phyloP scores from a whole-genome alignment of 2,329 filamentous ascomycete genomes.

The Nemania bipapillata region DNA sequence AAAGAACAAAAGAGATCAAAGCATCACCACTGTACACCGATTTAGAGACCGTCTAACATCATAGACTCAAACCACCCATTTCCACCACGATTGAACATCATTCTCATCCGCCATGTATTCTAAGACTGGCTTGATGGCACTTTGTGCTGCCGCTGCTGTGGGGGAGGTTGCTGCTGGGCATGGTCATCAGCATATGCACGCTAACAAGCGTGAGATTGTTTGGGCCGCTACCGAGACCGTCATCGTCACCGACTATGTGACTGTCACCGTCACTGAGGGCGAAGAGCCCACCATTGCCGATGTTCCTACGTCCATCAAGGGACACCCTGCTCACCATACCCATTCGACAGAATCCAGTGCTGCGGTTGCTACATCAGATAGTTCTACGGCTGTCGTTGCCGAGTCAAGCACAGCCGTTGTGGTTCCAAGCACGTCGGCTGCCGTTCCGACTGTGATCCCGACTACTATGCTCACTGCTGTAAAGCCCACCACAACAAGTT shows the following conservation, averaged over 20 bases:
- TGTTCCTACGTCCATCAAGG: conserved; percentile 24
- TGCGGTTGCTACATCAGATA: background rate
- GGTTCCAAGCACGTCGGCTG: conserved; percentile 30
- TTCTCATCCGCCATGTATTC: conserved; percentile 45
- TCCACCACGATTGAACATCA: conserved; percentile 14
- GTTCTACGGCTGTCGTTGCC: conserved; percentile 27
- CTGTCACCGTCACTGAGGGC: conserved; percentile 46
- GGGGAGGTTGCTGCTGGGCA: conserved; percentile 45
- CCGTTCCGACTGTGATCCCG: conserved; percentile 33
- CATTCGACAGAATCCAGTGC: conserved; percentile 28
- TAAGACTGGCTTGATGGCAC: conserved; percentile 49
- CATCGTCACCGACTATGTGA: conserved; percentile 48
- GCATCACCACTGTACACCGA: conserved; percentile 11
- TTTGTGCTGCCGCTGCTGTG: conserved; percentile 48
- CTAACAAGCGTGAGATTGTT: conserved; percentile 46
- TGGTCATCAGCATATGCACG: conserved; percentile 48
- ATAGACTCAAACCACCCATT: background rate
- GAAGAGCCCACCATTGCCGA: conserved; percentile 35
- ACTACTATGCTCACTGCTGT: conserved; percentile 46
- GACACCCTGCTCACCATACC: conserved; percentile 23
- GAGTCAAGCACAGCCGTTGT: conserved; percentile 32
- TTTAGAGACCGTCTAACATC: conserved; percentile 1
- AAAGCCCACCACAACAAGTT: conserved; percentile 36
- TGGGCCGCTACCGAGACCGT: conserved; percentile 49
- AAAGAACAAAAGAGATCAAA: conserved; percentile 36